Evolutionary conservation across 176 grass and related monocot species (phyloP).

Genomic region (Oryza brachyantha): DNA sequence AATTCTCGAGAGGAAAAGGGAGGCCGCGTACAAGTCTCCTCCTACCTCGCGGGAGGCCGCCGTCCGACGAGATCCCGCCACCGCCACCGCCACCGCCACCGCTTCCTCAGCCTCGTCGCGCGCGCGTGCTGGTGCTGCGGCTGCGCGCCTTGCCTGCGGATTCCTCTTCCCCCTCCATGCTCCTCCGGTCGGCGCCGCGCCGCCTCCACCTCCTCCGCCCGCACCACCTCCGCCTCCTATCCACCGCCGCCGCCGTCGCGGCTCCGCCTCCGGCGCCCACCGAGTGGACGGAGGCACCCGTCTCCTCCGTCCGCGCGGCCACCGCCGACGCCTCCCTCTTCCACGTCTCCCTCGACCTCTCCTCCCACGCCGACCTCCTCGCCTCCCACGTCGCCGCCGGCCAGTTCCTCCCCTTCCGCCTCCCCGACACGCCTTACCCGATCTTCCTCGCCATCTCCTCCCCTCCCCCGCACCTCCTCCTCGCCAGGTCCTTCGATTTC

Average conservation of each 20-base stretch:
- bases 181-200: conserved; percentile 23
- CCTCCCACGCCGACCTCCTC: conserved; percentile 43
- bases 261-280: conserved; percentile 1
- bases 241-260: conserved; percentile 7
- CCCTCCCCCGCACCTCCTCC: conserved; percentile 17
- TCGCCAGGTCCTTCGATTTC: conserved; percentile 38
- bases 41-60: neutral
- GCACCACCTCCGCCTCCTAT: conserved; percentile 28
- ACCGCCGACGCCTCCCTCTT: conserved; percentile 70
- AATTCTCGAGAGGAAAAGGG: no score
- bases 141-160: no score
- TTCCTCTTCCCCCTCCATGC: conserved; percentile 15
- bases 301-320: conserved; percentile 54
- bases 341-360: conserved; percentile 73
- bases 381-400: conserved; percentile 61
- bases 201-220: conserved; percentile 22
- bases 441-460: conserved; percentile 81
- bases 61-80: neutral
- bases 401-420: conserved; percentile 76
- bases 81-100: no score
- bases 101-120: no score
- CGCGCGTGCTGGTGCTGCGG: no score
- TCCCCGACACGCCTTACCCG: conserved; percentile 42
- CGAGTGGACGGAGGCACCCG: conserved; percentile 61
- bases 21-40: no score